phyloP scores from a whole-genome alignment of 805 yeast genomes.

The Cyberlindnera saturnus region DNA sequence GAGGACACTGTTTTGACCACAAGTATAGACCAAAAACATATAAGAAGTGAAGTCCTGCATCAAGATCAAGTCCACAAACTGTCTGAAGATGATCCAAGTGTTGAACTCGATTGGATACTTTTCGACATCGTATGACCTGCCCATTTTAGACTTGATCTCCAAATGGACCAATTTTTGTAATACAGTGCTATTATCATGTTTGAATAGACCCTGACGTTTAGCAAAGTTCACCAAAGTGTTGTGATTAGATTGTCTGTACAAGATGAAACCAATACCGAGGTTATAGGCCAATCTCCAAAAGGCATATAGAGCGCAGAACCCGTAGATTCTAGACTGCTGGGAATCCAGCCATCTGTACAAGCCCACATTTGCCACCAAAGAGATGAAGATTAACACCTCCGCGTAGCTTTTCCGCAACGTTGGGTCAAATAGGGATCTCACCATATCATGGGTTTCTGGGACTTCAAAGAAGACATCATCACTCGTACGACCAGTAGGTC shows the following conservation, averaged over 20 bases:
- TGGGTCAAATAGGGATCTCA: slow-evolving; percentile 74
- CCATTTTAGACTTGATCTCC: slow-evolving; percentile 44
- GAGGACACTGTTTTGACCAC: slow-evolving; percentile 27
- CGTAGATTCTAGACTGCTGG: slow-evolving; percentile 11
- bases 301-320: slow-evolving; percentile 50
- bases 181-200: slow-evolving; percentile 25
- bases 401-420: slow-evolving; percentile 59
- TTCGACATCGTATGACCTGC: slow-evolving; percentile 28
- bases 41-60: slow-evolving; percentile 83
- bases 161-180: slow-evolving; percentile 37
- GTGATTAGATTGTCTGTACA: slow-evolving; percentile 60
- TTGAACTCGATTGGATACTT: slow-evolving; percentile 67
- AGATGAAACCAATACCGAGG: slow-evolving; percentile 69
- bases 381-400: slow-evolving; percentile 52
- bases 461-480: slow-evolving; percentile 28
- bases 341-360: slow-evolving; percentile 26
- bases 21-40: slow-evolving; percentile 47
- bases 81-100: slow-evolving; percentile 77
- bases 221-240: slow-evolving; percentile 50
- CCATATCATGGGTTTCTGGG: slow-evolving; percentile 73
- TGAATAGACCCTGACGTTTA: slow-evolving; percentile 38
- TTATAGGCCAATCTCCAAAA: slow-evolving; percentile 77
- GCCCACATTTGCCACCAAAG: slow-evolving; percentile 31
- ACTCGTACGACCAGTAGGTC: slow-evolving; percentile 20
- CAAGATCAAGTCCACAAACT: slow-evolving; percentile 71